Percentiles rank a stretch among this genome's conserved stretches.
These are phyloP conservation scores for Ambrosia artemisiifolia DNA, from an alignment of 129 eudicot species.

Conservation along the genomic window DNA sequence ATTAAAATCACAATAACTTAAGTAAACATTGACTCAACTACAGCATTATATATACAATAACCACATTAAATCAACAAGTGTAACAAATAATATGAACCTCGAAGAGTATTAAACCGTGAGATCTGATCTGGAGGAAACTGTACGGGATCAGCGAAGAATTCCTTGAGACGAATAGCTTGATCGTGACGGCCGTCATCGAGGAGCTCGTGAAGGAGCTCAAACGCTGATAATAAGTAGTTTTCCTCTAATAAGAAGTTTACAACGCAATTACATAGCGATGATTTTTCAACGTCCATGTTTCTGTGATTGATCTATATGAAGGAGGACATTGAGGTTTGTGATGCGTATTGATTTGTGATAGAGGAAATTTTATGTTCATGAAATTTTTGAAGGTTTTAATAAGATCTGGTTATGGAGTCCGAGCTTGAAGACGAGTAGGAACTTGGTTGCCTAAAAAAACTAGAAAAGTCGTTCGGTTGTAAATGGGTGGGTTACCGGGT, in stretches of 20 bases:
- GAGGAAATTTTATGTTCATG: constrained; percentile 9
- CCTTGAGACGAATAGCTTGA: constrained; percentile 93
- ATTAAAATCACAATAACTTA: background rate
- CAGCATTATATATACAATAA: background rate
- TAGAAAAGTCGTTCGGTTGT: background rate
- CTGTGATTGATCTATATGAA: background rate
- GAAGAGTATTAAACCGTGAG: constrained; percentile 86
- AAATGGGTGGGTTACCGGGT: background rate
- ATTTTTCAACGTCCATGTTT: constrained; percentile 92
- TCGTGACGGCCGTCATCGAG: constrained; percentile 93
- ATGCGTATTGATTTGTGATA: background rate
- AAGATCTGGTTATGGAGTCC: constrained; percentile 29
- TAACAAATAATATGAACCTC: constrained; percentile 46
- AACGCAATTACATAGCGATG: constrained; percentile 96
- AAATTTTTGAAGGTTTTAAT: constrained; percentile 27
- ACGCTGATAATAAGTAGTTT: constrained; percentile 87
- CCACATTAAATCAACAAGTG: background rate
- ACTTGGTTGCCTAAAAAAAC: background rate
- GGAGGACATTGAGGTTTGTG: constrained; percentile 6
- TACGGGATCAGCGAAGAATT: constrained; percentile 78
- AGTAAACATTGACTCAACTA: constrained; percentile 3
- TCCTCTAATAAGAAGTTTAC: constrained; percentile 95
- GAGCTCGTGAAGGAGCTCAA: constrained; percentile 99
- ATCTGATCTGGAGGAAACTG: constrained; percentile 99
- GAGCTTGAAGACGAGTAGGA: constrained; percentile 28